Evolutionary conservation across 1,284 basidiomycete genomes (phyloP), one percentile per base, ranked within the genome.

Genomic region (Fomitiporia mediterranea): DNA sequence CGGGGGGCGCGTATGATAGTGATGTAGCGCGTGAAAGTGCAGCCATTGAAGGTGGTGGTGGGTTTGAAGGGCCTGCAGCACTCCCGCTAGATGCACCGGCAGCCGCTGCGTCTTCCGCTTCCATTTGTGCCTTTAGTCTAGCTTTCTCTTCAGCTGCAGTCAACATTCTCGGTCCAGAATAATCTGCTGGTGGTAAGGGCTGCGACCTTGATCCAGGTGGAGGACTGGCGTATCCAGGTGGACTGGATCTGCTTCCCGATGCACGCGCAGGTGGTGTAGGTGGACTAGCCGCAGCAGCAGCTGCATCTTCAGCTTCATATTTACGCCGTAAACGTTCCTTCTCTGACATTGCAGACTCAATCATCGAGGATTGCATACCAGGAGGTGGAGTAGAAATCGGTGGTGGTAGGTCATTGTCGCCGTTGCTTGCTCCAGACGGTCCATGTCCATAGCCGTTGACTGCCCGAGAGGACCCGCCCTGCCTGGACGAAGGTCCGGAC

Each of bases 131-230:
- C 42, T 72, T 74, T 19, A 91, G 67, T 53, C 80, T 68, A 15
- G 86, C 86, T 69, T 91, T 91, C 69, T 91, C 89, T 63, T 91
- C 86, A 0, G 79, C 81, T 3, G 89, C 89, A 3, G 82, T 84
- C 59, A 90, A 66, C 1, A 82, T 70, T 1, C 69, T 46, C 19
- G 32, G 44, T 30, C 42, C 42, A 46, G 72, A 9, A 69, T 59
- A 27, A 58, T 57, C 27, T 61, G 61, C 30, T 66, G 62, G 49
- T 63, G 67, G 21, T 61, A 32, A 46, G 37, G 38, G 55, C 48
- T 60, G 62, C 46, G 62, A 47, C 4, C 63, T 60, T 7, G 64
- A 61, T 0, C 64, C 56, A 15, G 63, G 51, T 11, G 56, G 48
- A 8, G 60, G 59, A 48, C 44, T 30, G 17, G 46, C 58, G 21